Evolutionary conservation across 2,329 filamentous ascomycete genomes (phyloP).

Genomic region (Pyricularia grisea): DNA sequence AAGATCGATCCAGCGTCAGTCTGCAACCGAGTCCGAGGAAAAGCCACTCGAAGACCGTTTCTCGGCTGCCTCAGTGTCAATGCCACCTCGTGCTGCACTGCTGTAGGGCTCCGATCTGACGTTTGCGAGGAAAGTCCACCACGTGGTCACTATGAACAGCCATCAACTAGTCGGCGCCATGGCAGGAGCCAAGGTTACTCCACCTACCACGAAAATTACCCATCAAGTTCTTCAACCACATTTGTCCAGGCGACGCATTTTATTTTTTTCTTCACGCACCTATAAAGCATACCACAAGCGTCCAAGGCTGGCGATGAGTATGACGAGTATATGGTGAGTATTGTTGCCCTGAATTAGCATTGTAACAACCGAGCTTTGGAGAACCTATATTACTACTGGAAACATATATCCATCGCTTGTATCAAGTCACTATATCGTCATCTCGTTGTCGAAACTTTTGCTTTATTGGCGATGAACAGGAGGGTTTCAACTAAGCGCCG

Average conservation of each 20-base stretch:
- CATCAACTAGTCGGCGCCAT: background rate
- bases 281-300: background rate
- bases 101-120: background rate
- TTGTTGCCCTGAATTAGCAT: background rate
- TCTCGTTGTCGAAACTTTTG: background rate
- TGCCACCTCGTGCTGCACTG: background rate
- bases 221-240: background rate
- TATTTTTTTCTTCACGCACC: background rate
- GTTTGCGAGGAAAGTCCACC: background rate
- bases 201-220: background rate
- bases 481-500: background rate
- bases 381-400: background rate
- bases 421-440: background rate
- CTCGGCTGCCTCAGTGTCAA: background rate
- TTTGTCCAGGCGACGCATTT: background rate
- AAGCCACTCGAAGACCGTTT: conserved; percentile 3
- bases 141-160: background rate
- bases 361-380: conserved; percentile 1
- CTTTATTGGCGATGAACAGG: background rate
- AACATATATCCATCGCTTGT: background rate
- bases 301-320: background rate
- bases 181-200: background rate
- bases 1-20: conserved; percentile 1
- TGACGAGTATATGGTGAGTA: background rate
- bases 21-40: conserved; percentile 4